Evolutionary conservation across 2,329 filamentous ascomycete species (phyloP).

Genomic region (Nectriaceae sp.): DNA sequence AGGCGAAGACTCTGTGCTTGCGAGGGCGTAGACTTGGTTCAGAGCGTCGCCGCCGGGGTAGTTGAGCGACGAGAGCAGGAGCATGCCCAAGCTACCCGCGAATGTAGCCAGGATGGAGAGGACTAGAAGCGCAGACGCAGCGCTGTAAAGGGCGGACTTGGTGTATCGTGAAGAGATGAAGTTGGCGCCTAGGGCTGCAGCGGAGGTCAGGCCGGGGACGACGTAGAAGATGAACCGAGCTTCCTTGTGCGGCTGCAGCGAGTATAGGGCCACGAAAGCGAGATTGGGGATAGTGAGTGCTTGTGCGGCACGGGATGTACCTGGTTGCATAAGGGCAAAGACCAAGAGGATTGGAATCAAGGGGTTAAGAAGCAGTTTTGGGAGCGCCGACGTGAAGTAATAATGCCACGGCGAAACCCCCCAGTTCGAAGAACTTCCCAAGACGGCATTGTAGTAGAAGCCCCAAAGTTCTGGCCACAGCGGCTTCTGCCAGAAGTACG

Average conservation of each 20-base stretch:
- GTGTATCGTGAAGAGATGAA: conserved; percentile 67
- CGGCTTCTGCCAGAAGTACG: conserved; percentile 87
- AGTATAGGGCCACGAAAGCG: conserved; percentile 78
- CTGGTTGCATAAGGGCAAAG: conserved; percentile 51
- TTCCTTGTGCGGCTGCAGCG: conserved; percentile 91
- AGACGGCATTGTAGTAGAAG: conserved; percentile 89
- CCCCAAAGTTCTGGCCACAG: conserved; percentile 89
- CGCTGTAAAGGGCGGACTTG: conserved; percentile 59
- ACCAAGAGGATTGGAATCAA: conserved; percentile 59
- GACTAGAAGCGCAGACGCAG: conserved; percentile 57
- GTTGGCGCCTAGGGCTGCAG: conserved; percentile 72
- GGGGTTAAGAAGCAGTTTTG: conserved; percentile 83
- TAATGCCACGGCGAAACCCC: conserved; percentile 83
- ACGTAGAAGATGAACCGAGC: conserved; percentile 92
- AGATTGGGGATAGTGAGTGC: conserved; percentile 66
- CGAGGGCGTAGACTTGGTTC: conserved; percentile 46
- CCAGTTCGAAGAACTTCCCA: conserved; percentile 83
- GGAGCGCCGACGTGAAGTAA: conserved; percentile 82
- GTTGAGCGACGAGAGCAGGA: conserved; percentile 82
- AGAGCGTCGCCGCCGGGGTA: conserved; percentile 91
- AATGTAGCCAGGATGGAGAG: conserved; percentile 63
- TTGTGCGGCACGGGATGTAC: conserved; percentile 44
- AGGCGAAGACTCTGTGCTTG: conserved; percentile 24
- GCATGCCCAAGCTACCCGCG: conserved; percentile 63
- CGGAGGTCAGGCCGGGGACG: conserved; percentile 77